Conservation (phyloP, 2,329 filamentous ascomycete species). For the Byssochlamys sp. region DNA sequence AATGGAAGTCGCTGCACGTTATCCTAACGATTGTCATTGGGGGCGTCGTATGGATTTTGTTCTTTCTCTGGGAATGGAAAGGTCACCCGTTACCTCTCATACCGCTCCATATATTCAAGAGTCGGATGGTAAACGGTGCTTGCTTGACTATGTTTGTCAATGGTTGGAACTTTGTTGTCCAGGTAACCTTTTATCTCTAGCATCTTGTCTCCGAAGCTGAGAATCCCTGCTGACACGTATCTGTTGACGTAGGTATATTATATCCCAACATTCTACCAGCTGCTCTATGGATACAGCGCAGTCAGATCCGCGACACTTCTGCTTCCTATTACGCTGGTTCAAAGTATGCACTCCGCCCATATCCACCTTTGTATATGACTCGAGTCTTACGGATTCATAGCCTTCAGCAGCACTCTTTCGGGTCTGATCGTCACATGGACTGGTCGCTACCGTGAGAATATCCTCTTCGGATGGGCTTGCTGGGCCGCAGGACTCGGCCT, state of each 20-base stretch:
- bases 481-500: constrained; percentile 46
- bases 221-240: constrained; percentile 31
- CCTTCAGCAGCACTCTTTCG: constrained; percentile 41
- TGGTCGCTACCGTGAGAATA: constrained; percentile 45
- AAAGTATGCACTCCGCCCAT: constrained; percentile 21
- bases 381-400: constrained; percentile 35
- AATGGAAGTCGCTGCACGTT: constrained; percentile 48
- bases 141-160: constrained; percentile 51
- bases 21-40: constrained; percentile 48
- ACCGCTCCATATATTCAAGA: constrained; percentile 44
- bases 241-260: constrained; percentile 43
- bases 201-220: too few species aligned
- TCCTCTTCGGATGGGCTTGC: constrained; percentile 45
- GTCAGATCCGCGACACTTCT: constrained; percentile 43
- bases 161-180: constrained; percentile 52
- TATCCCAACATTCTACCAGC: constrained; percentile 53
- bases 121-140: constrained; percentile 43
- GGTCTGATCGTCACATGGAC: constrained; percentile 46
- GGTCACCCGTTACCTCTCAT: constrained; percentile 16
- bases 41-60: constrained; percentile 14
- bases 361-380: constrained; percentile 24
- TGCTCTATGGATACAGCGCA: constrained; percentile 39
- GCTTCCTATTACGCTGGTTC: constrained; percentile 41
- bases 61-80: constrained; percentile 28
- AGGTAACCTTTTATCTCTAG: constrained; percentile 22